Conservation (phyloP, 345 rosid genomes). For the Diplotaxis tenuifolia region DNA sequence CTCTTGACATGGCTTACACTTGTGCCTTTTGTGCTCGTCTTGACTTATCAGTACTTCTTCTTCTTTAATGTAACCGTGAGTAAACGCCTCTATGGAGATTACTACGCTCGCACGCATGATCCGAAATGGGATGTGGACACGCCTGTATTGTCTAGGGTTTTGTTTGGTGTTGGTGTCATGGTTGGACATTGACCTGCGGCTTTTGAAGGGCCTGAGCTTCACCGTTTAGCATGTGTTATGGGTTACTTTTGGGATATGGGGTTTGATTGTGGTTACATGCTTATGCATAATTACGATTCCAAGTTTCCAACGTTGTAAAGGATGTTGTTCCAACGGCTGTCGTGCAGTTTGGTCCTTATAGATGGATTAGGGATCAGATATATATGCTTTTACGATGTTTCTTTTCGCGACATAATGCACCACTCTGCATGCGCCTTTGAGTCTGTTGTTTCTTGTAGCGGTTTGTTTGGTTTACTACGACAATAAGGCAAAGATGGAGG, state of each 20-base stretch:
- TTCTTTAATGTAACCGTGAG: conserved; percentile 79
- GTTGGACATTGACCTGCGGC: conserved; percentile 85
- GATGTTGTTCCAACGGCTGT: conserved; percentile 79
- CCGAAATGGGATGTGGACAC: conserved; percentile 79
- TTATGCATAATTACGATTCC: conserved; percentile 73
- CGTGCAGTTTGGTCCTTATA: conserved; percentile 83
- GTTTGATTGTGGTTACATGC: conserved; percentile 57
- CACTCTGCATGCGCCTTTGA: conserved; percentile 75
- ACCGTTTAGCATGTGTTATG: conserved; percentile 66
- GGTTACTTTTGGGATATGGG: conserved; percentile 64
- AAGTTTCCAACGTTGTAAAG: no score
- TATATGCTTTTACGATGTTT: conserved; percentile 78
- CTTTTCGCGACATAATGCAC: conserved; percentile 56
- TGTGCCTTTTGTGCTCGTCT: conserved; percentile 82
- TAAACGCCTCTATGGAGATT: conserved; percentile 77
- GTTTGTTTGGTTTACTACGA: conserved; percentile 67
- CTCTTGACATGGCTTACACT: conserved; percentile 82
- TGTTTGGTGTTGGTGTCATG: conserved; percentile 62
- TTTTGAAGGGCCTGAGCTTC: conserved; percentile 88
- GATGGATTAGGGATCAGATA: conserved; percentile 82
- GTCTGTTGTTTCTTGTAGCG: conserved; percentile 55
- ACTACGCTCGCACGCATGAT: conserved; percentile 58
- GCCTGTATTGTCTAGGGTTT: conserved; percentile 43
- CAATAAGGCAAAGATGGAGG: conserved; percentile 72
- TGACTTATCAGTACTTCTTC: conserved; percentile 85